Evolutionary conservation across 1,284 basidiomycete genomes (phyloP), one percentile per base, ranked within the genome.

Genomic region (Taiwanofungus camphoratus): DNA sequence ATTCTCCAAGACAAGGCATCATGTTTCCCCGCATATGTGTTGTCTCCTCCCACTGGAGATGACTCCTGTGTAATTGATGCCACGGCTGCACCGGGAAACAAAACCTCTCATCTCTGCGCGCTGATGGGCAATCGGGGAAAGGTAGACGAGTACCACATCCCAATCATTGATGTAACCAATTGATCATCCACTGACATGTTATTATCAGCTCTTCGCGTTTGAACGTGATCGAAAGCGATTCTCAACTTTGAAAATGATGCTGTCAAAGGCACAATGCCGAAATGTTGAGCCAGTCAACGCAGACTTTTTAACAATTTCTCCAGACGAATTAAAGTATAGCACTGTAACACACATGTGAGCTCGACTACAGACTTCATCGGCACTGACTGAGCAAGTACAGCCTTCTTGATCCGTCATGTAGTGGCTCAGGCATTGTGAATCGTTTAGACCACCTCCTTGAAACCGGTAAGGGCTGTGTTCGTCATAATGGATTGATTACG

Each of bases 1-100:
- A 92, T 99, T 45, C 69, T 98, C 7, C 96, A 99, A 64, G 96
- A 99, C 65, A 95, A 98, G 62, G 95, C 96, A 11, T 93, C 89
- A 36, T 99, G 96, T 66, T 93, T 99, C 61, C 93, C 96, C 7
- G 92, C 95, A 0, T 71, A 81, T 42, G 77, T 98, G 4, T 75
- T 97, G 23, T 64, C 72, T 35, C 79, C 87, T 42, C 82, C 82
- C 13, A 62, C 69, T 1, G 60, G 56, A 24, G 68, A 74, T 5
- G 58, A 69, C 27, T 62, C 66, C 33, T 66, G 78, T 15, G 90
- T 93, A 26, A 85, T 99, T 37, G 96, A 99, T 63, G 94, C 92
- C 4, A 99, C 94, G 21, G 87, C 94, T 33, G 95, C 96, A 0
- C 96, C 95, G 0, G 96, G 96, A 0, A 99, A 99, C 68, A 99